Evolutionary conservation across 768 basidiomycete species (phyloP), one percentile per base, ranked within the genome.

Genomic region (Termitomyces sp.): DNA sequence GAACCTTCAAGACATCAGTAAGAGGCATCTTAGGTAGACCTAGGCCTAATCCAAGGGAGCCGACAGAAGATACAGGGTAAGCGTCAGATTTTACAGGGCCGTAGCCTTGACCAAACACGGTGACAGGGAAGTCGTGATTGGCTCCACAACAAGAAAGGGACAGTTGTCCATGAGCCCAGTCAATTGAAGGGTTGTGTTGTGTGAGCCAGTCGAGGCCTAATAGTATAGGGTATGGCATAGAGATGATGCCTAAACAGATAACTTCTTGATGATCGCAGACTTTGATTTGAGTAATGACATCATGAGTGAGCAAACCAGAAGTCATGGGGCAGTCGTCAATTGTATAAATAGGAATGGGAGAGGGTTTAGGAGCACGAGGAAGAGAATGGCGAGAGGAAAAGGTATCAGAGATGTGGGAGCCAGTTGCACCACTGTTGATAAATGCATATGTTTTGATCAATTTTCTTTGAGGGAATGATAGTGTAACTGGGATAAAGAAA

Each of bases 241-340:
- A 34, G 2, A 34, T 11, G 12, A 34, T 34, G 12, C 12, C 10
- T 21, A 6, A 62, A 60, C 60, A 26, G 35, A 69, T 51, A 21
- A 41, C 55, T 60, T 76, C 72, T 3, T 58, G 52, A 50, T 76
- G 73, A 34, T 62, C 34, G 19, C 59, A 49, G 45, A 72, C 57
- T 2, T 45, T 45, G 4, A 77, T 43, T 3, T 61, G 40, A 15
- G 69, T 55, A 6, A 74, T 55, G 28, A 74, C 61, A 51, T 74
- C 69, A 34, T 74, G 69, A 44, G 73, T 74, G 43, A 76, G 64
- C 6, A 74, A 59, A 17, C 76, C 76, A 44, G 70, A 73, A 21
- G 69, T 64, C 32, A 75, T 67, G 15, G 71, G 75, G 40, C 68
- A 62, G 56, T 74, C 61, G 53, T 76, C 71, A 37, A 49, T 35